Evolutionary conservation across 306 rosid species (phyloP).

Genomic region (Cicer chorassanicum): DNA sequence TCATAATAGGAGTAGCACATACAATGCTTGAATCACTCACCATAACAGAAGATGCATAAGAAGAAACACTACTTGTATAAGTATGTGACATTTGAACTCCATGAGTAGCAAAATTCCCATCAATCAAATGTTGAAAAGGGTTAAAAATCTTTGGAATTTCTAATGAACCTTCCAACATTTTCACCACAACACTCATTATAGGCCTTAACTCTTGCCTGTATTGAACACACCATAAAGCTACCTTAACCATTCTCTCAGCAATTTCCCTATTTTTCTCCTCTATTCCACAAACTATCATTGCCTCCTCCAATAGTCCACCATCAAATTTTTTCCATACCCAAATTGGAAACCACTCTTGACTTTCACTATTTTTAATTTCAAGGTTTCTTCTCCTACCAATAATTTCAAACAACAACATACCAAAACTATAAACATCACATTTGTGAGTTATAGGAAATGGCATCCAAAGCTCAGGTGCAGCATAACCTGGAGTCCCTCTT

Average conservation of each 20-base stretch:
- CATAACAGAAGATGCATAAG: slow-evolving; percentile 22
- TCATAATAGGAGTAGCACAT: slow-evolving; percentile 45
- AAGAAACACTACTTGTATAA: slow-evolving; percentile 13
- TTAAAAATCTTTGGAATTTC: slow-evolving; percentile 52
- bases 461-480: slow-evolving; percentile 62
- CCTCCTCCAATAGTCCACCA: slow-evolving; percentile 31
- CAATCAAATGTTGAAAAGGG: slow-evolving; percentile 51
- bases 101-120: background rate
- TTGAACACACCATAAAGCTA: slow-evolving; percentile 60
- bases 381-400: slow-evolving; percentile 56
- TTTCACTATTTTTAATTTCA: slow-evolving; percentile 35
- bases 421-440: slow-evolving; percentile 67
- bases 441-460: slow-evolving; percentile 56
- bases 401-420: slow-evolving; percentile 60
- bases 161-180: slow-evolving; percentile 61
- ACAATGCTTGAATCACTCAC: slow-evolving; percentile 23
- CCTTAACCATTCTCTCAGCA: slow-evolving; percentile 51
- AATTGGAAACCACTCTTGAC: slow-evolving; percentile 59
- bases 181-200: slow-evolving; percentile 55
- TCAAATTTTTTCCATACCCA: slow-evolving; percentile 53
- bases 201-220: slow-evolving; percentile 59
- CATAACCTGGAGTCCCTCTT: slow-evolving; percentile 65
- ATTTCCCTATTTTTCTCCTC: slow-evolving; percentile 46
- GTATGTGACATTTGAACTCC: slow-evolving; percentile 7
- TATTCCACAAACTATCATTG: slow-evolving; percentile 43